Conservation (phyloP, 139 green algal genomes). For the Prasinococcaceae sp. region DNA sequence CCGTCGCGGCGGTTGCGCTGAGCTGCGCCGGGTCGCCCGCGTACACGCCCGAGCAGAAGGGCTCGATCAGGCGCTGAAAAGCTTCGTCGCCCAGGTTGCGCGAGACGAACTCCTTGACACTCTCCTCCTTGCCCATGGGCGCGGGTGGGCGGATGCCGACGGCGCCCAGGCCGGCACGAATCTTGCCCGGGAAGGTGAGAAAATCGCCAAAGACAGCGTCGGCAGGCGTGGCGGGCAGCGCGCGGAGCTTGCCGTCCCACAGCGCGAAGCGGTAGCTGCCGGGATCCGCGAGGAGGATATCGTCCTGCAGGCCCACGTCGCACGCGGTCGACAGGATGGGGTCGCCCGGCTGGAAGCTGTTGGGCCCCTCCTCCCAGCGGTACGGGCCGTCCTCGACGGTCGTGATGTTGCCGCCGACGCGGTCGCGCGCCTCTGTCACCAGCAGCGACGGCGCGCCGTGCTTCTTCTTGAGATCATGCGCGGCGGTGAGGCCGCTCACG, state of each 20-base stretch:
- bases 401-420: conserved; percentile 97
- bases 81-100: conserved; percentile 92
- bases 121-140: conserved; percentile 59
- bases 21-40: conserved; percentile 89
- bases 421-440: conserved; percentile 82
- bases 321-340: conserved; percentile 73
- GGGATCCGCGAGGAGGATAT: conserved; percentile 88
- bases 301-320: conserved; percentile 28
- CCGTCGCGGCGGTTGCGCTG: conserved; percentile 91
- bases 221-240: conserved; percentile 55
- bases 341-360: conserved; percentile 94
- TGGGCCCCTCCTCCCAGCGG: conserved; percentile 96
- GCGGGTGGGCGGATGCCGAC: conserved; percentile 47
- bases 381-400: conserved; percentile 52
- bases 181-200: conserved; percentile 77
- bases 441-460: conserved; percentile 41
- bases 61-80: conserved; percentile 92
- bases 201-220: conserved; percentile 86
- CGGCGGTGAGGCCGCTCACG: conserved; percentile 31
- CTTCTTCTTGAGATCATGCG: conserved; percentile 22
- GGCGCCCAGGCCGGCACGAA: conserved; percentile 85
- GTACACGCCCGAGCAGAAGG: conserved; percentile 97
- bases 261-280: conserved; percentile 84
- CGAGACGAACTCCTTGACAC: conserved; percentile 87
- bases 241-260: conserved; percentile 76